A percentile compares a stretch with the other conserved stretches of the same genome.
Evolutionary conservation across 106 monocot genomes (phyloP).

Genomic region (Dendrobium nobile): DNA sequence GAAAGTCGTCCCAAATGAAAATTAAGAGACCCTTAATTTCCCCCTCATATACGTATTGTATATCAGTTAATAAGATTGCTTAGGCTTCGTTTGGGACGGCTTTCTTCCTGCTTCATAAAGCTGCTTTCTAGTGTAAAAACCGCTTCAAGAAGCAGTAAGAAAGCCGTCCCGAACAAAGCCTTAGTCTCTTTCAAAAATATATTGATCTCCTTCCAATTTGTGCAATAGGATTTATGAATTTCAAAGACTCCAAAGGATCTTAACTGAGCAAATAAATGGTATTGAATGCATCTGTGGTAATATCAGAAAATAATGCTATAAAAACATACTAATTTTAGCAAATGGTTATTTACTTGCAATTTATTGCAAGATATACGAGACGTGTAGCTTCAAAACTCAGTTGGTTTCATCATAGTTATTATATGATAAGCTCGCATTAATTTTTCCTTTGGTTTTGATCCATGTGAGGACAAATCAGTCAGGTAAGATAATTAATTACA

Average conservation of each 20-base stretch:
- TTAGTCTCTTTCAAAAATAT: neutral
- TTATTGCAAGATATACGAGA: conserved; percentile 17
- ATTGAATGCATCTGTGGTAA: conserved; percentile 13
- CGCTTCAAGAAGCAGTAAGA: too few species aligned
- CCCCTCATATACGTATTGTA: too few species aligned
- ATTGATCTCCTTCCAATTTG: neutral
- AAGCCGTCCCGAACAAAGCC: too few species aligned
- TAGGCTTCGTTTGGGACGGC: too few species aligned
- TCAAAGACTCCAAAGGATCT: conserved; percentile 2
- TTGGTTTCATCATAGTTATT: neutral
- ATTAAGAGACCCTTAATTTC: too few species aligned
- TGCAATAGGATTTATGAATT: neutral
- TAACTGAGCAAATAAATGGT: conserved; percentile 16
- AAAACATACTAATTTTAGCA: conserved; percentile 7
- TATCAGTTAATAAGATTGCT: too few species aligned
- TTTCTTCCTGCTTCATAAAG: too few species aligned
- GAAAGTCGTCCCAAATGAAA: too few species aligned
- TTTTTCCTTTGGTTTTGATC: conserved; percentile 1
- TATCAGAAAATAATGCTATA: conserved; percentile 1
- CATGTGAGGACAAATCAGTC: neutral
- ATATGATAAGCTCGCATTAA: conserved; percentile 21
- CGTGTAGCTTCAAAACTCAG: conserved; percentile 15
- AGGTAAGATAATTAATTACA: neutral
- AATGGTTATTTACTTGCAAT: conserved; percentile 6
- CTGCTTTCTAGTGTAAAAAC: too few species aligned